Evolutionary conservation across 2,329 filamentous ascomycete species (phyloP), one percentile per base, ranked within the genome.

Genomic region (Aureobasidium sp.): DNA sequence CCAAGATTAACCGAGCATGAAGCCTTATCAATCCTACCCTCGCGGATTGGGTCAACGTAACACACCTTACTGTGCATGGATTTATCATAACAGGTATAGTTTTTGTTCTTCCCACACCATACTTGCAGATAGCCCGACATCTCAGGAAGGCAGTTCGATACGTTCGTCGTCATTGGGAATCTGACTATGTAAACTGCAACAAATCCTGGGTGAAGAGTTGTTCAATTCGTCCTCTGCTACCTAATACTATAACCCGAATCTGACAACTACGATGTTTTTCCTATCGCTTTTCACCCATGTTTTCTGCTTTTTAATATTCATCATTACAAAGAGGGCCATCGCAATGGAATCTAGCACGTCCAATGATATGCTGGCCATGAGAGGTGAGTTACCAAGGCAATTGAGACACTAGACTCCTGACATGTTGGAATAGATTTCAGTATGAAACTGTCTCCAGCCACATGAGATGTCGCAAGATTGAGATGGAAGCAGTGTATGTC

Each of bases 1-100:
- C 31, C 45, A 48, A 48, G 45, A 48, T 48, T 48, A 48, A 8
- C 29, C 40, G 27, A 57, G 53, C 53, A 45, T 57, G 15, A 57
- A 57, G 37, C 53, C 54, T 58, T 58, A 58, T 58, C 54, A 58
- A 39, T 12, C 31, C 15, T 19, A 29, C 15, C 3, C 31, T 48
- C 42, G 35, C 37, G 50, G 50, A 58, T 58, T 58, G 54, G 54
- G 29, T 58, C 42, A 48, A 58, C 54, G 54, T 58, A 58, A 58
- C 31, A n/a, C 42, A 31, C 29, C 40, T 58, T 58, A 58, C 29
- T 58, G 31, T 47, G 15, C 24, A 29, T 29, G 5, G 24, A 31
- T 29, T 4, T 45, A 12, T 27, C 15, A 19, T 47, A 22, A 7
- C 31, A 22, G 11, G 42, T 27, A 15, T 58, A 37, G 9, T 19